Evolutionary conservation across 352 stramenopile genomes (phyloP).

Genomic region (Albugo candida): DNA sequence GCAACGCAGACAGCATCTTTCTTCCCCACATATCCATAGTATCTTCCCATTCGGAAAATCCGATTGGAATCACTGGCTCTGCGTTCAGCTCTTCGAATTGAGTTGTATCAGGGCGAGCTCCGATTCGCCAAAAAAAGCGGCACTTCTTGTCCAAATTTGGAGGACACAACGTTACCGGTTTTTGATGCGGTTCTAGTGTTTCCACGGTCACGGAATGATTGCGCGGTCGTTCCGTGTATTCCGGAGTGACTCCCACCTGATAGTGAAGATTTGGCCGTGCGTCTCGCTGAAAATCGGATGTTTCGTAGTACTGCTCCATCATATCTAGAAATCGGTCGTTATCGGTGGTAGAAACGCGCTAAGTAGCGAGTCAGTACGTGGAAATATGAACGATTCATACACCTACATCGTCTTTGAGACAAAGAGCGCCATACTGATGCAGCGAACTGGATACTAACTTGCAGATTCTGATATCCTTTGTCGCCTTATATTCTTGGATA

Average conservation of each 20-base stretch:
- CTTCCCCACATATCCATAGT: conserved; percentile 85
- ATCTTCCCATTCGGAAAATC: conserved; percentile 72
- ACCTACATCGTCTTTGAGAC: conserved; percentile 48
- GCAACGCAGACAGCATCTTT: conserved; percentile 74
- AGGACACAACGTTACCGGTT: conserved; percentile 67
- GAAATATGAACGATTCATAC: background rate
- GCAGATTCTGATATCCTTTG: conserved; percentile 44
- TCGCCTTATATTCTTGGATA: conserved; percentile 58
- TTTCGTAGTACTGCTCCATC: conserved; percentile 86
- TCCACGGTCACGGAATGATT: conserved; percentile 63
- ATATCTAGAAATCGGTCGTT: conserved; percentile 81
- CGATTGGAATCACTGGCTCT: conserved; percentile 64
- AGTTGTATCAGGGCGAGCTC: conserved; percentile 45
- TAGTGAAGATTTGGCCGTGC: conserved; percentile 76
- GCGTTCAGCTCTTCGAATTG: conserved; percentile 76
- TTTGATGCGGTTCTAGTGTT: conserved; percentile 28
- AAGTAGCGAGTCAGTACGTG: background rate
- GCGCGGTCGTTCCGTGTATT: conserved; percentile 64
- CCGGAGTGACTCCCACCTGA: conserved; percentile 80
- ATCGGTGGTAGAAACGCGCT: conserved; percentile 47
- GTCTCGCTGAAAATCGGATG: conserved; percentile 75
- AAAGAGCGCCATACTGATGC: conserved; percentile 71
- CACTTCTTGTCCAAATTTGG: conserved; percentile 85
- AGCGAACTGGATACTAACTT: conserved; percentile 58
- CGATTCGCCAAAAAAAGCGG: conserved; percentile 88